A percentile compares a stretch with the other conserved stretches of the same genome.
These are phyloP conservation scores for Achaetomiella virescens DNA, from an alignment of 495 filamentous ascomycete species.

Conservation along the genomic window DNA sequence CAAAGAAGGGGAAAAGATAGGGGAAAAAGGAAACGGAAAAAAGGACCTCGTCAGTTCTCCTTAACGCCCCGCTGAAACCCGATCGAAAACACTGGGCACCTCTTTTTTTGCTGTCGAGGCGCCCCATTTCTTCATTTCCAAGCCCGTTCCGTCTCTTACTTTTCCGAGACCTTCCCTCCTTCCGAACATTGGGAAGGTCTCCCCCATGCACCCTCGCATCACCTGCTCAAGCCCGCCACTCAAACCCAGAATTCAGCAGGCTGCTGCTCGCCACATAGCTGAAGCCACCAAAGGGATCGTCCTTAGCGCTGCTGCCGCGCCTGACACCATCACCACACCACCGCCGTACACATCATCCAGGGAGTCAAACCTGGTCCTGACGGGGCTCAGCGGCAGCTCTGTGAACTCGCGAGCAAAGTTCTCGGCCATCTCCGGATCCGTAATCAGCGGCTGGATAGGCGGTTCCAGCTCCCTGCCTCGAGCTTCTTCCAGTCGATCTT, in stretches of 20 bases:
- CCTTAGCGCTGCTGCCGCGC: conserved; percentile 35
- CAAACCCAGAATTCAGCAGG: conserved; percentile 50
- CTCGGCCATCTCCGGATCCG: conserved; percentile 89
- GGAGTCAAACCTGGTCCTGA: conserved; percentile 41
- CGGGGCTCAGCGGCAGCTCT: conserved; percentile 69
- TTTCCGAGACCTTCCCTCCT: too few species aligned
- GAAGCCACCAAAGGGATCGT: conserved; percentile 87
- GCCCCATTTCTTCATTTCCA: too few species aligned
- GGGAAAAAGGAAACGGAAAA: too few species aligned
- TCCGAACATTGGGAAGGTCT: too few species aligned
- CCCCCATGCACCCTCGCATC: not conserved
- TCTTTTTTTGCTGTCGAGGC: too few species aligned
- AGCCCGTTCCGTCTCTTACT: too few species aligned
- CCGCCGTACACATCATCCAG: conserved; percentile 19
- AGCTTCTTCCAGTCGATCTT: conserved; percentile 90
- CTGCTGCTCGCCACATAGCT: conserved; percentile 90
- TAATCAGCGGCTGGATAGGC: conserved; percentile 86
- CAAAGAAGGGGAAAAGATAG: too few species aligned
- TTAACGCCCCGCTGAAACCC: too few species aligned
- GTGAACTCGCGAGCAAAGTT: conserved; percentile 92
- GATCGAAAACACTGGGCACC: not conserved
- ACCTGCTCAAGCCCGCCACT: not conserved
- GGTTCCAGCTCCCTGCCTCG: conserved; percentile 71
- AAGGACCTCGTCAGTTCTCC: too few species aligned
- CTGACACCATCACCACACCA: conserved; percentile 15